Base-by-base conservation (phyloP, 75 land plant genomes). In the Gnetum montanum region DNA sequence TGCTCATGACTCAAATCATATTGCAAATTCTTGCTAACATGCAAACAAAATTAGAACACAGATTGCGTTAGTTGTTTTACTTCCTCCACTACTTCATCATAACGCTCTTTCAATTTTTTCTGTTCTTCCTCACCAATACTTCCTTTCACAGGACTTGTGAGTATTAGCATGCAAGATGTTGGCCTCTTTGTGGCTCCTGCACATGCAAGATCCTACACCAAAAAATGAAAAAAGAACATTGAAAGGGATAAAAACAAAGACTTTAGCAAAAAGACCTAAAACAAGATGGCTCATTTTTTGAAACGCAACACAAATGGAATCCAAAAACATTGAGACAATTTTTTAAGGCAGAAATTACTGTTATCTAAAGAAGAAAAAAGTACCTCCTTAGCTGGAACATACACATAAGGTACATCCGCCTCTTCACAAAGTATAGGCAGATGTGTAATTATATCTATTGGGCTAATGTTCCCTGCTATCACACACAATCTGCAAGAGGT, bases 381-480 rank as follows among this genome's bases (percentile, higher is more conserved):
- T 57, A 85, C 98, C 80, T 93, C 98, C 54, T 89, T 93, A 15
- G 98, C 84, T 15, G 90, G 80, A 11, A 93, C 96, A 80, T 93
- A 93, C 19, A 93, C 63, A 55, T 93, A 93, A 12, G 96, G 98
- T 35, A 93, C 70, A 6, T 82, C 86, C 36, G 86, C 58, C 49
- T 93, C 98, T 70, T 93, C 98, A 61, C 96, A 89, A 29, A 93
- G 59, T n/a, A 93, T 65, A 30, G 98, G 98, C n/a, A 93, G 79
- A 72, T 89, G 96, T 25, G 96, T 89, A 18, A 93, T 93, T 49
- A 93, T 96, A 60, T 93, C 98, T 60, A 93, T 89, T 22, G 96
- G 96, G 38, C 90, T 82, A 34, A 93, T 93, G 61, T 93, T 87
- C 26, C 96, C 98, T 13, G 98, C 98, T 58, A 93, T 89, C 4